Base-by-base conservation (phyloP, 163 green algal genomes). In the Chlorella variabilis region DNA sequence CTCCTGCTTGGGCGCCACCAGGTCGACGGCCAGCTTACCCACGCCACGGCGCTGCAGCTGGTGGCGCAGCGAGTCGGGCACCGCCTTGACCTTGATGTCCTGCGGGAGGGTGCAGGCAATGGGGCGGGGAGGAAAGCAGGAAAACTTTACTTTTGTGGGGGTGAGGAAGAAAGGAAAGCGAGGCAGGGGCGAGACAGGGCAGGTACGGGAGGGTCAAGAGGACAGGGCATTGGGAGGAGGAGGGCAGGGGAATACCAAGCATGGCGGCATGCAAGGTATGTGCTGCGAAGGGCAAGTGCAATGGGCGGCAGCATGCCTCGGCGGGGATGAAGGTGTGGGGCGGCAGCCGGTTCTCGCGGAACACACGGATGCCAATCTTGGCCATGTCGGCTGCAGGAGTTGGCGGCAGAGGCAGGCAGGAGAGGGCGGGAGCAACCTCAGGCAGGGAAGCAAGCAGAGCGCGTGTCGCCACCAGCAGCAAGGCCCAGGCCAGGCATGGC, bases 11-110 rank as follows among this genome's bases (percentile, higher is more conserved):
- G 75, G 31, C 27, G 86, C 48, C 42, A 98, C 81, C 87, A 98
- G 82, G 88, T 99, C 96, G 3, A 98, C 65, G 0, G 94, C 93
- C 51, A 98, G 91, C 70, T 91, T 91, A 23, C 92, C 87, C 18
- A 87, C 93, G 62, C 95, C 95, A 3, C 93, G 91, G 75, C 97
- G 89, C 36, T 88, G 73, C 27, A 73, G 76, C n/a, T 95, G 71
- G 71, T 78, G 62, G 71, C 71, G 89, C 86, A 99, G 90, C 36
- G 88, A 83, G 82, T 98, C 94, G 66, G 94, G 90, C 38, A 96
- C 82, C 13, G 89, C 83, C 54, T 94, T 95, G n/a, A 87, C 78
- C 79, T 85, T 78, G 18, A 90, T 80, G 25, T 77, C 48, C 70
- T 56, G 62, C 27, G 18, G 33, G 25, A 5, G 59, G 41, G 31